Evolutionary conservation across 2,329 filamentous ascomycete genomes (phyloP), one percentile per base, ranked within the genome.

Genomic region (Cryphonectria naterciae): DNA sequence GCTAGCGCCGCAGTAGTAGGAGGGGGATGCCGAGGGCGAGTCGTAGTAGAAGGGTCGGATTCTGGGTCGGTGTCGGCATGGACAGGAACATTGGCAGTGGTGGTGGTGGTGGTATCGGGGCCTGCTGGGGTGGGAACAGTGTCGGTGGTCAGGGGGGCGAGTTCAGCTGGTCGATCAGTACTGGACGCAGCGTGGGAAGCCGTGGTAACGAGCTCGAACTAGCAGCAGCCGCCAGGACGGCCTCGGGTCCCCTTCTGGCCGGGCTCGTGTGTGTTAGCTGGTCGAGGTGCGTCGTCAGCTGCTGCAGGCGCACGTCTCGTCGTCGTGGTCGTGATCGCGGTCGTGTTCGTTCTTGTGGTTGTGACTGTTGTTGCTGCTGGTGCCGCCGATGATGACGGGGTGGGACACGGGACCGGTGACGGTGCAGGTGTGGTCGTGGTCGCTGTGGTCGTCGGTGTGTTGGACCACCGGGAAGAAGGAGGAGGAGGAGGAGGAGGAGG

Each of bases 201-300:
- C 85, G 84, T 86, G 80, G 83, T 82, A 80, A 80, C 77, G 77
- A 80, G 74, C 69, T 65, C 25, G 37, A 43, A 22, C 41, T 65
- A 49, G 63, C 19, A 68, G 75, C 74, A 75, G 80, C 83, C 82
- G 84, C 79, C 78, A 79, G 76, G 77, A 84, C 81, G 83, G 84
- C 83, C 80, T 82, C 83, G 81, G 75, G 74, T 72, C 71, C 70
- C 37, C 60, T 35, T 68, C 56, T 52, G 71, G 68, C 62, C 68
- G 68, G 71, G 71, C 68, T 52, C 46, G 68, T 61, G 32, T 49
- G 4, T n/a, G n/a, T 8, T n/a, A n/a, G 46, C 17, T 49, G 46
- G 46, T 49, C 39, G 46, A 15, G 43, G 64, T 49, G 32, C 64
- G 43, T n/a, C 46, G 35, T 49, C 46, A 49, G 46, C 46, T n/a